Evolutionary conservation across 495 filamentous ascomycete species (phyloP), one percentile per base, ranked within the genome.

Genomic region (Copromyces sp.): DNA sequence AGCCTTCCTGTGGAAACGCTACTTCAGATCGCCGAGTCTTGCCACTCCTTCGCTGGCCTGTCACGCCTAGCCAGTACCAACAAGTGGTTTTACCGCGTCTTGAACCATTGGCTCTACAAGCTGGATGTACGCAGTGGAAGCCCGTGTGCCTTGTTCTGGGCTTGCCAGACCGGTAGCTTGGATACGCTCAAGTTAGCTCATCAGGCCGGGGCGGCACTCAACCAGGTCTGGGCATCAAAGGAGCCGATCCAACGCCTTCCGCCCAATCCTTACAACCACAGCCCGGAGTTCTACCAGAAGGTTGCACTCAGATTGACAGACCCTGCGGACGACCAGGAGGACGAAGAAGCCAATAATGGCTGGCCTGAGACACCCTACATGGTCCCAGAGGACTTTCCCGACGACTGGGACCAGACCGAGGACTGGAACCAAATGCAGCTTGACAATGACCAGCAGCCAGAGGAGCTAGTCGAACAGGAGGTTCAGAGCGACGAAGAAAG

Each of bases 61-160:
- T 59, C 70, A 39, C 9, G 69, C 11, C 73, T 74, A 11, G 41
- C 70, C 29, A 39, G 32, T 3, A 39, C 59, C n/a, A 65, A 37
- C 73, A 59, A 8, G 24, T 17, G 41, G 7, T 35, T 71, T 17
- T 9, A 74, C 65, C 12, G 9, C 6, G 14, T 72, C 35, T 37
- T 74, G n/a, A 74, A 74, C 73, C 32, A 32, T 16, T 16, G 39
- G 45, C 73, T 74, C 24, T 74, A 74, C 65, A 45, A 40, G 12
- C 73, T 70, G 29, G 59, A 74, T 32, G 73, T 40, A n/a, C 24
- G 16, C 16, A 71, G 69, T 38, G 59, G 70, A n/a, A 29, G 37
- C 9, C 59, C 73, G 1, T 20, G 37, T 29, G 39, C 73, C 39
- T 45, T 65, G 16, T 71, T 69, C 40, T 74, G 73, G 73, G 73